These are phyloP conservation scores for Kodamaea nitidulidarum DNA, from an alignment of 805 yeast species.

Conservation along the genomic window DNA sequence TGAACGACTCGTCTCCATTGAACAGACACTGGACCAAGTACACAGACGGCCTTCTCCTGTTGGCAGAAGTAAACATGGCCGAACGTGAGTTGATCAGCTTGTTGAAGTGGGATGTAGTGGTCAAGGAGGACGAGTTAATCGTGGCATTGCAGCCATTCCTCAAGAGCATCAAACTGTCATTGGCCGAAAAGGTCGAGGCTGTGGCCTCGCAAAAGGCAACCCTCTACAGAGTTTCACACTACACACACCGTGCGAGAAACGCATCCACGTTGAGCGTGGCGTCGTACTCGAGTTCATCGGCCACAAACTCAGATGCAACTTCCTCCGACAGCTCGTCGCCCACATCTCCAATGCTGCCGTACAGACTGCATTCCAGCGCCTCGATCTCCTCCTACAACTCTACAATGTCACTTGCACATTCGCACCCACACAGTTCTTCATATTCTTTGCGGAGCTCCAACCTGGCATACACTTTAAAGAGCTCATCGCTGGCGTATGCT, in stretches of 20 bases:
- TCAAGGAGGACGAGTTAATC: constrained; percentile 66
- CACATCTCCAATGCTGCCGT: constrained; percentile 5
- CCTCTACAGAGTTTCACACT: constrained; percentile 29
- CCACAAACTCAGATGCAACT: constrained; percentile 6
- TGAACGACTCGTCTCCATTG: constrained; percentile 91
- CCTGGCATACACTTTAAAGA: constrained; percentile 9
- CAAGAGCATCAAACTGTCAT: constrained; percentile 60
- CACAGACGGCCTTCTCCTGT: constrained; percentile 76
- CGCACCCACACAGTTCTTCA: constrained; percentile 4
- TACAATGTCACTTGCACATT: constrained; percentile 14
- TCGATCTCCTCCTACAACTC: constrained; percentile 17
- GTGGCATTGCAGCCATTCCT: constrained; percentile 71
- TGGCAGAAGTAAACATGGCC: constrained; percentile 82
- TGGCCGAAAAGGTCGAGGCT: constrained; percentile 24
- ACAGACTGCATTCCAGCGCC: constrained; percentile 12
- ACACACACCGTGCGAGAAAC: constrained; percentile 9
- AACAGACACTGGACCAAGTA: constrained; percentile 95
- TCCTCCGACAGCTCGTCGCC: constrained; percentile 4
- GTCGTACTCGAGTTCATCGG: constrained; percentile 3
- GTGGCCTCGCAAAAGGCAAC: constrained; percentile 26
- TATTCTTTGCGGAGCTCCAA: constrained; percentile 14
- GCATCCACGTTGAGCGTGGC: constrained; percentile 3
- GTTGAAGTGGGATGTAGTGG: constrained; percentile 79
- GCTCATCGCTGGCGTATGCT: not conserved
- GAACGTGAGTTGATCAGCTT: constrained; percentile 83